Conservation (phyloP, 2,329 filamentous ascomycete genomes). For the Pyrenochaeta sp. region DNA sequence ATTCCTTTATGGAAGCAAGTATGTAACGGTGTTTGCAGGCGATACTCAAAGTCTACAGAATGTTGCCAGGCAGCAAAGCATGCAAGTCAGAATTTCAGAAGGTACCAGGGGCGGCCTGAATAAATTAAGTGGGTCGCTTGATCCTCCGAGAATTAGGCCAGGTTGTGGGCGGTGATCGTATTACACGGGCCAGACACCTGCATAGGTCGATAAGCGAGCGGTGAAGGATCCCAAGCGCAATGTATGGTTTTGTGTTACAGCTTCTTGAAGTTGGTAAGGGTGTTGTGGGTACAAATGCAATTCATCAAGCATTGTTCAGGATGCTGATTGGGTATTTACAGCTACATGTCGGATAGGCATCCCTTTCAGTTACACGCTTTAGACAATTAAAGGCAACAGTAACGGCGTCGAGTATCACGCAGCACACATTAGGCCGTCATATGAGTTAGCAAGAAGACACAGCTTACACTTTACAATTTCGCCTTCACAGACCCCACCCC, state of each 20-base stretch:
- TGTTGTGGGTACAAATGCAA: too few relatives aligned
- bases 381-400: too few relatives aligned
- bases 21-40: background rate
- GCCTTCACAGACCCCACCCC: conserved; percentile 43
- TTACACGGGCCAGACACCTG: background rate
- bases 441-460: background rate
- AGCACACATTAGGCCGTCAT: background rate
- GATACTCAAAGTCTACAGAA: background rate
- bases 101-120: background rate
- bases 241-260: too few relatives aligned
- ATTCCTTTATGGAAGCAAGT: too few relatives aligned
- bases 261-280: too few relatives aligned
- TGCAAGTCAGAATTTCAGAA: too few relatives aligned
- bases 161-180: background rate
- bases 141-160: background rate
- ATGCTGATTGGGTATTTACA: too few relatives aligned
- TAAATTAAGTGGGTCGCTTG: background rate
- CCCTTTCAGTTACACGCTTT: too few relatives aligned
- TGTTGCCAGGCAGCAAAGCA: too few relatives aligned
- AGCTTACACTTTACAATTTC: conserved; percentile 26
- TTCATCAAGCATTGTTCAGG: too few relatives aligned
- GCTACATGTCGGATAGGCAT: too few relatives aligned
- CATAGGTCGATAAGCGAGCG: background rate
- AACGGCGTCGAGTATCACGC: background rate
- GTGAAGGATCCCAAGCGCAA: background rate